Evolutionary conservation across 805 yeast species (phyloP), one percentile per base, ranked within the genome.

Genomic region (Metschnikowia peoriensis): DNA sequence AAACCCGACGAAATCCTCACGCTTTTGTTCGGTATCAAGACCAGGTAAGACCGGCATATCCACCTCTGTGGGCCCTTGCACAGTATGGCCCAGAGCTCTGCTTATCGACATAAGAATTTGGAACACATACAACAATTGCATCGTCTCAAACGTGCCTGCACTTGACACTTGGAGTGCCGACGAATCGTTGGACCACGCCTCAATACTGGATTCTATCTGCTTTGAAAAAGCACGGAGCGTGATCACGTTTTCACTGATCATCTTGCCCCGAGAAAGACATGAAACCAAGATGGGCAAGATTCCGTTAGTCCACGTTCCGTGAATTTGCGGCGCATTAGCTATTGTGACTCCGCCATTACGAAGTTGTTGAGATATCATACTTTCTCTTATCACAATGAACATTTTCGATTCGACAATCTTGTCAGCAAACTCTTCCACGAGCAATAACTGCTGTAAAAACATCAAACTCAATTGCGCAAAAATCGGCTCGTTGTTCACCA

Each of bases 281-380:
- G 81, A 72, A 46, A 89, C 69, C 17, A 87, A 70, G 6, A 89
- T 80, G 0, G 94, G 84, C 32, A 92, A 72, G 15, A 92, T 69
- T 1, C 97, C 96, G 61, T 85, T 83, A n/a, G 83, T 79, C 97
- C 97, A 92, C n/a, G 88, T 72, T 48, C 80, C 77, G 65, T 91
- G 93, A 53, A 88, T 68, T 45, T 80, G 79, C 0, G 88, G 79
- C 4, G 81, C 66, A 0, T 69, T 62, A 38, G 75, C 76, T 1
- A 88, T 78, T 12, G 76, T 71, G 2, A 89, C 68, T 7, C 78
- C 78, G 0, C 96, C 96, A 5, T 77, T 72, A 63, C 86, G 89
- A 40, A 92, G 81, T 1, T 76, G 75, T 28, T 76, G 68, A 0
- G 96, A 86, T 1, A 89, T 76, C 6, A 91, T 85, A 50, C 94